These are phyloP conservation scores for Tetracentron sinense DNA, from an alignment of 164 flowering plant genomes.

Conservation along the genomic window DNA sequence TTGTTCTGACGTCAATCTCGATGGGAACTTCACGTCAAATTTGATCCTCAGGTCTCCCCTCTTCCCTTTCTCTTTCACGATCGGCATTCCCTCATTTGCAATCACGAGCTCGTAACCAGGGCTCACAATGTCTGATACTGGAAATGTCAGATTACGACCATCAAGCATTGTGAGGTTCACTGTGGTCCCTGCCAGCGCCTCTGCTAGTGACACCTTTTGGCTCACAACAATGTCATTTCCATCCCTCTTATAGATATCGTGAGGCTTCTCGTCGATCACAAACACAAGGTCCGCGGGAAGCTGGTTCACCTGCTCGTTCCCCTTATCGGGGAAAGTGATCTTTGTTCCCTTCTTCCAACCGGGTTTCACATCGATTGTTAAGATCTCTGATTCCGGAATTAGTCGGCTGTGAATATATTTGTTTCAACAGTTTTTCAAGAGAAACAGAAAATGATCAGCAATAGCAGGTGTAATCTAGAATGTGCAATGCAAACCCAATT, in stretches of 20 bases:
- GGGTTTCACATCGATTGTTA: constrained; percentile 63
- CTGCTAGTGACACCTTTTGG: constrained; percentile 42
- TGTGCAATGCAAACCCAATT: too few species aligned
- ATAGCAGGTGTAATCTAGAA: not conserved
- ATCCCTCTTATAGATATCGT: constrained; percentile 56
- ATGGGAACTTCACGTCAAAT: constrained; percentile 43
- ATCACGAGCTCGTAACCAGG: constrained; percentile 58
- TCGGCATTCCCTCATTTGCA: constrained; percentile 62
- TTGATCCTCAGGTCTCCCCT: constrained; percentile 43
- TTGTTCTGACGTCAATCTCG: constrained; percentile 35
- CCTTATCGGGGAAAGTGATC: constrained; percentile 78
- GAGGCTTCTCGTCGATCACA: constrained; percentile 68
- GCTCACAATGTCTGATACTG: constrained; percentile 43
- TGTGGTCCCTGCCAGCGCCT: constrained; percentile 60
- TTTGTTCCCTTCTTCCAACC: constrained; percentile 89
- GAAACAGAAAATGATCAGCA: not conserved
- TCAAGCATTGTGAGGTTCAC: constrained; percentile 51
- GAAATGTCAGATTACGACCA: constrained; percentile 45
- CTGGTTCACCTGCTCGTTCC: constrained; percentile 51
- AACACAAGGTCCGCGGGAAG: constrained; percentile 70
- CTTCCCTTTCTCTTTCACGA: constrained; percentile 38
- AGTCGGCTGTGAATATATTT: constrained; percentile 20
- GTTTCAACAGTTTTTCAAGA: not conserved
- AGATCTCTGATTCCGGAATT: constrained; percentile 41
- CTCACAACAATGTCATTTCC: constrained; percentile 58